Conservation (phyloP, 257 asterid genomes). For the Gentiana straminea region DNA sequence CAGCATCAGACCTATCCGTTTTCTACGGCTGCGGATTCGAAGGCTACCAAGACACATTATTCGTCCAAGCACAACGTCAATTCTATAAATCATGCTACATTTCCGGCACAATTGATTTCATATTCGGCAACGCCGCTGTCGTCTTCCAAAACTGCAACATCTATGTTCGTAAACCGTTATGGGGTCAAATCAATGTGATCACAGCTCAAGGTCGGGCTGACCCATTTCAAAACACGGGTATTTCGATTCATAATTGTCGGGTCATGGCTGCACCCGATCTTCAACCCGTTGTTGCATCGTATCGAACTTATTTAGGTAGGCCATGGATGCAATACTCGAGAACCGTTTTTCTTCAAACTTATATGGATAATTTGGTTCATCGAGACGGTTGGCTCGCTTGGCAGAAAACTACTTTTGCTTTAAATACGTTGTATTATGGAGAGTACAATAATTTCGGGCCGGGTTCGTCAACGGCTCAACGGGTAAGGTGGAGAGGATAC, state of each 20-base stretch:
- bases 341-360: slow-evolving; percentile 54
- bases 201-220: slow-evolving; percentile 93
- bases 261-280: slow-evolving; percentile 58
- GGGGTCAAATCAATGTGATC: slow-evolving; percentile 57
- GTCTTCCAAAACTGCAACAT: slow-evolving; percentile 67
- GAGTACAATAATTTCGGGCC: slow-evolving; percentile 73
- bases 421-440: slow-evolving; percentile 63
- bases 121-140: slow-evolving; percentile 82
- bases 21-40: slow-evolving; percentile 69
- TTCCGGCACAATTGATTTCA: slow-evolving; percentile 72
- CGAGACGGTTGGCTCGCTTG: slow-evolving; percentile 78
- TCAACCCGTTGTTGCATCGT: slow-evolving; percentile 23
- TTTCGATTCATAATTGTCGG: slow-evolving; percentile 56
- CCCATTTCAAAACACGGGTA: slow-evolving; percentile 86
- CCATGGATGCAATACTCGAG: slow-evolving; percentile 77
- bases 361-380: slow-evolving; percentile 32
- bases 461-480: slow-evolving; percentile 19
- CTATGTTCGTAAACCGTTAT: slow-evolving; percentile 55
- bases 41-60: slow-evolving; percentile 87
- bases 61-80: slow-evolving; percentile 72
- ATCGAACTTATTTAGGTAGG: slow-evolving; percentile 54
- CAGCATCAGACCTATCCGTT: slow-evolving; percentile 79
- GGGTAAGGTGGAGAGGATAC: slow-evolving; percentile 74
- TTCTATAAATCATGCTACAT: slow-evolving; percentile 59
- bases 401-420: slow-evolving; percentile 46